phyloP scores from a whole-genome alignment of 768 basidiomycete genomes.

The Cystobasidium onofrii region DNA sequence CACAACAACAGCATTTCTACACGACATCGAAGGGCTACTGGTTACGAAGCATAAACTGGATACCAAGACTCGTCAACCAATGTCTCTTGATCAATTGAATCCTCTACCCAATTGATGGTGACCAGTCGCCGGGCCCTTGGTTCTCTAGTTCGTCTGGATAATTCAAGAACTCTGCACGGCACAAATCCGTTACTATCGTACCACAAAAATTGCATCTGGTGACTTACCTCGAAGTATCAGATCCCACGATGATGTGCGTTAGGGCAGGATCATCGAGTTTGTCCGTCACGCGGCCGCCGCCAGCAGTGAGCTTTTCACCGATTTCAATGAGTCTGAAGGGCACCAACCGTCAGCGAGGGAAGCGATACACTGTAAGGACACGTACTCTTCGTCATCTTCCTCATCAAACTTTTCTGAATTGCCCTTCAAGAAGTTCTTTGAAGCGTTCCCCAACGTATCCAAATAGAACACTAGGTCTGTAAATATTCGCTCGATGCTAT shows the following conservation, averaged over 20 bases:
- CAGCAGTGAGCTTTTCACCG: neutral
- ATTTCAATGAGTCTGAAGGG: neutral
- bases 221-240: constrained; percentile 20
- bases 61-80: constrained; percentile 15
- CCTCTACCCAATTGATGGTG: constrained; percentile 19
- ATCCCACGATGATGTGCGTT: constrained; percentile 16
- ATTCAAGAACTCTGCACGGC: constrained; percentile 12
- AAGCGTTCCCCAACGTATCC: constrained; percentile 28
- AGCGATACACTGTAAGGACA: neutral
- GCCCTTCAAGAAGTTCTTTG: neutral
- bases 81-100: constrained; percentile 16
- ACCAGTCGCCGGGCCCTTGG: constrained; percentile 13
- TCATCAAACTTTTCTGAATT: neutral
- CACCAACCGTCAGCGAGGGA: neutral
- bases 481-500: constrained; percentile 24
- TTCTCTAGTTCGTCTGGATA: constrained; percentile 19
- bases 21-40: too few species aligned
- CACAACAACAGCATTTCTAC: too few species aligned
- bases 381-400: neutral
- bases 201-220: neutral
- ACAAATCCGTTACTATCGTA: neutral
- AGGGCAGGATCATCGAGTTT: constrained; percentile 3
- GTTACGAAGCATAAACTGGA: constrained; percentile 2
- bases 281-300: constrained; percentile 5
- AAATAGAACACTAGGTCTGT: constrained; percentile 32